Base-by-base conservation (phyloP, 345 rosid genomes). In the Populus tremula region DNA sequence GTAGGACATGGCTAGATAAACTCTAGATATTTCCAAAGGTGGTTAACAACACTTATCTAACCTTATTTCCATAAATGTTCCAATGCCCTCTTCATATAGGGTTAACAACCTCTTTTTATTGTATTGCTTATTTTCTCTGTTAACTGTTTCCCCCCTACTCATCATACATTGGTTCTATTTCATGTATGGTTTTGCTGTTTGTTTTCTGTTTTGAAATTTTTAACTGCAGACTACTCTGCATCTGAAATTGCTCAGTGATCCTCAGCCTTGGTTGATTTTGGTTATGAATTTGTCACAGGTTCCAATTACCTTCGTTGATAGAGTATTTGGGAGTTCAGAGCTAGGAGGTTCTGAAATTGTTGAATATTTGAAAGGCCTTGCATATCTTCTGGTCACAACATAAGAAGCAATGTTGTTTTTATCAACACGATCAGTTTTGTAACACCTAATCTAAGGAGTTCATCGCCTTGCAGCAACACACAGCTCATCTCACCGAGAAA, bases 291-390 rank as follows among this genome's bases (percentile, higher is more conserved):
- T 54, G 47, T 41, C 65, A 62, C 90, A 93, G 99, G 99, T 96
- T 82, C 99, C 97, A 12, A 96, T 96, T 56, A 91, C 97, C 64
- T 93, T 92, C 79, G 95, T 96, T 5, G 99, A 94, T 45, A 88
- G 99, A 86, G 92, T 96, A 41, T 96, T 85, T 81, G 99, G 98
- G 79, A 96, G 90, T 82, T 93, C 99, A 27, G 93, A 96, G 88
- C 97, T 96, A 23, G 97, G 98, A 77, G 99, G 99, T 82, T 96
- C 98, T 5, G 99, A 94, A 85, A 96, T 96, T 39, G 94, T 96
- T 5, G 97, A 94, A 77, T 96, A 96, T 84, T 87, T 96, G 31
- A 96, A 92, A 87, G 99, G 99, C 53, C 93, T 96, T 23, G 85
- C 78, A 9, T 91, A 90, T 84, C 98, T 93, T 82, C 80, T 96